These are phyloP conservation scores for Bonia amplexicaulis DNA, from an alignment of 176 grass and related monocot genomes.

Conservation along the genomic window DNA sequence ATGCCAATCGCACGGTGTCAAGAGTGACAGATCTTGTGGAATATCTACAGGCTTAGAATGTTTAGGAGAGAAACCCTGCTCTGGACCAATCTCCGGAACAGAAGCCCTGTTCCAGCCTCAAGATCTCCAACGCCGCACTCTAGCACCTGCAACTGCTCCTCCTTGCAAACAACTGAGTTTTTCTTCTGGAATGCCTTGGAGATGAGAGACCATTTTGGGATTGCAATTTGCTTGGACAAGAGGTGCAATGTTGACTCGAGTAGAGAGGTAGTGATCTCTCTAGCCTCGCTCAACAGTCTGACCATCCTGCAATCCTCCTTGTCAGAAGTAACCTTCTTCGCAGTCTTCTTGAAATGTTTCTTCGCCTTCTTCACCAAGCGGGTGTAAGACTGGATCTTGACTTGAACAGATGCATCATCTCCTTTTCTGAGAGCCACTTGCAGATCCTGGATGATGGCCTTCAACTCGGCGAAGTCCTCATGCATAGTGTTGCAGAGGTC, in stretches of 20 bases:
- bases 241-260: slow-evolving; percentile 19
- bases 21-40: not conserved
- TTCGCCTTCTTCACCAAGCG: slow-evolving; percentile 32
- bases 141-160: not conserved
- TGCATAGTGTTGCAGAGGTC: slow-evolving; percentile 32
- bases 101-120: slow-evolving; percentile 18
- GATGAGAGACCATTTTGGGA: slow-evolving; percentile 22
- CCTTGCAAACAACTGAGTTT: slow-evolving; percentile 5
- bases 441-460: slow-evolving; percentile 28
- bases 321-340: slow-evolving; percentile 9
- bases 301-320: not conserved
- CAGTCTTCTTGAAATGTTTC: slow-evolving; percentile 42
- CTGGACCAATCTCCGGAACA: slow-evolving; percentile 34
- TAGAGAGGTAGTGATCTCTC: slow-evolving; percentile 42
- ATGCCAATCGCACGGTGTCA: not conserved
- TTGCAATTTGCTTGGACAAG: slow-evolving; percentile 11
- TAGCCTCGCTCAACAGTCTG: slow-evolving; percentile 27
- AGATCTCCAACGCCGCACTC: slow-evolving; percentile 27
- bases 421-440: slow-evolving; percentile 32
- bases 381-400: slow-evolving; percentile 21
- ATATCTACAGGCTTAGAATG: slow-evolving; percentile 23
- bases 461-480: slow-evolving; percentile 20
- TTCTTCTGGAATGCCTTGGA: slow-evolving; percentile 27
- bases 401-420: not conserved
- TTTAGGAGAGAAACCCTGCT: slow-evolving; percentile 37